Evolutionary conservation across 192 early-diverging fungal genomes (phyloP), one percentile per base, ranked within the genome.

Genomic region (Kickxella alabastrina): DNA sequence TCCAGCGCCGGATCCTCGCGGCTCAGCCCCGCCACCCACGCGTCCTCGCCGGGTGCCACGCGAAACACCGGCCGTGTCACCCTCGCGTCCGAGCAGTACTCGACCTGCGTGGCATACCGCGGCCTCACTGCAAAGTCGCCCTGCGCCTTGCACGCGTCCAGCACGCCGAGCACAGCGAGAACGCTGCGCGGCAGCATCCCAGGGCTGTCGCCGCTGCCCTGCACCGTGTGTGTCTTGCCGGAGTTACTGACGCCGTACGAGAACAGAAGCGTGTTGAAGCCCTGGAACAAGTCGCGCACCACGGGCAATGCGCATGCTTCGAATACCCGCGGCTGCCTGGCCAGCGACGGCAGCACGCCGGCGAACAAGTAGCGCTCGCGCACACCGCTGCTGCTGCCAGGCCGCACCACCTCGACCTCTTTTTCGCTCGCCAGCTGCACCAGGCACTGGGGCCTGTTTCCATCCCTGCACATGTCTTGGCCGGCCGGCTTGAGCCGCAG

Each of bases 231-330:
- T 2, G 86, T 85, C 50, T 88, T 88, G 32, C 86, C 87, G 18
- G 82, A 84, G 45, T 86, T 84, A 10, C 82, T 86, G 23, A 80
- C 78, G 3, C 87, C 86, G 42, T 87, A 88, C 3, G 85, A 73
- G 59, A 90, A 87, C 35, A 90, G 27, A 21, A 86, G 56, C 22
- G 77, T 79, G 42, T 87, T 83, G 48, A 79, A 80, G 3, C 85
- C 81, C 2, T 49, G 35, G 10, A 86, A 62, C 6, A 84, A 49
- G 19, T 85, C 78, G 12, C 52, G 40, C 9, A 88, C 54, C 9
- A 85, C 74, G 0, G 84, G 84, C 15, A 82, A 23, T 6, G 81
- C 81, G 0, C 79, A 79, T 10, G 79, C 65, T 18, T 82, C 74
- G 25, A 86, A 88, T n/a, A 86, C 67, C 0, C 65, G 51, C 10